Conservation (phyloP, 2,329 filamentous ascomycete species). For the Fusarium scirpi region DNA sequence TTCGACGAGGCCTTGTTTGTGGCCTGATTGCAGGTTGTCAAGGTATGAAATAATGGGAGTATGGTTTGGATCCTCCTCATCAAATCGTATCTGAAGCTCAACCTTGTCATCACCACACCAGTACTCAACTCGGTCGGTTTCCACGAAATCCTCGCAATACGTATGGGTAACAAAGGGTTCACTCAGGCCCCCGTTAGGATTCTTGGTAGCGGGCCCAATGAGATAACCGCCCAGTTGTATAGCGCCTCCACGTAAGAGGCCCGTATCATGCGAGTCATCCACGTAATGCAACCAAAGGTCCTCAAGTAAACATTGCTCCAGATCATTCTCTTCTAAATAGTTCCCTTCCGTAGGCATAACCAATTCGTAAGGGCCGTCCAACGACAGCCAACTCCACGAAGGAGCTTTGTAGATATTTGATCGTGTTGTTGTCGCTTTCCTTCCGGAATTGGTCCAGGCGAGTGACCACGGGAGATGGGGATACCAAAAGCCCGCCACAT, state of each 20-base stretch:
- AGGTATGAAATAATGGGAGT: too few species aligned
- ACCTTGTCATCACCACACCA: too few species aligned
- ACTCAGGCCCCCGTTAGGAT: too few species aligned
- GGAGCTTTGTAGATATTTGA: not conserved
- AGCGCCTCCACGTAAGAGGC: not conserved
- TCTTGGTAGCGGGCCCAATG: not conserved
- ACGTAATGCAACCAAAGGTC: not conserved
- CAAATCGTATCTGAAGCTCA: too few species aligned
- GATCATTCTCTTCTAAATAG: too few species aligned
- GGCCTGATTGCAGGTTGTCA: too few species aligned
- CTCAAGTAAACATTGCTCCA: not conserved
- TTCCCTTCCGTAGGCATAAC: too few species aligned
- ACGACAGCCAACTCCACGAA: not conserved
- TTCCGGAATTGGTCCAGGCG: not conserved
- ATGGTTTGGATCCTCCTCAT: too few species aligned
- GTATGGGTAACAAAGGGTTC: too few species aligned
- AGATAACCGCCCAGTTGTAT: not conserved
- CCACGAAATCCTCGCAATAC: not conserved
- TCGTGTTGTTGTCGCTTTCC: not conserved
- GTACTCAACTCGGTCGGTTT: not conserved
- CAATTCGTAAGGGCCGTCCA: not conserved
- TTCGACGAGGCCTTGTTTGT: too few species aligned
- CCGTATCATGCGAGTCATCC: not conserved
- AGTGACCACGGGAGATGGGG: accelerated
- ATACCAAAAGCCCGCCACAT: not conserved